These are phyloP conservation scores for Laetiporus sulphureus DNA, from an alignment of 1,284 basidiomycete species.

Conservation along the genomic window DNA sequence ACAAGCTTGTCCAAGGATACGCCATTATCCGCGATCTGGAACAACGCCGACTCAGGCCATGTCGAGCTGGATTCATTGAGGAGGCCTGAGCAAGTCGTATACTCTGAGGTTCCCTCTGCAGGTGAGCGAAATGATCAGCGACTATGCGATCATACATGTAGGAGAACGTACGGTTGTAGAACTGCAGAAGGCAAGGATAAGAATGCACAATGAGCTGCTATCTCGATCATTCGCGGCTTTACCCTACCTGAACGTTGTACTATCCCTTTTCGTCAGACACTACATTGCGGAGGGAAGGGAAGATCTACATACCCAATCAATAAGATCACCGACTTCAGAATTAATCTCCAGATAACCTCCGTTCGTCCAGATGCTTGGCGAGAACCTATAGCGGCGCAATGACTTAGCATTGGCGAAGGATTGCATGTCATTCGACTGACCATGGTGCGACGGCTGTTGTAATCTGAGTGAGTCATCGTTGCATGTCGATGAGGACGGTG, in stretches of 20 bases:
- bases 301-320: constrained; percentile 30
- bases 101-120: constrained; percentile 48
- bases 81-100: constrained; percentile 50
- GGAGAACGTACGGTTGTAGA: constrained; percentile 52
- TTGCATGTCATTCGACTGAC: constrained; percentile 16
- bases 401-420: neutral
- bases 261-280: no score
- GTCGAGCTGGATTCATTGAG: constrained; percentile 43
- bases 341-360: constrained; percentile 61
- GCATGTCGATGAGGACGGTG: neutral
- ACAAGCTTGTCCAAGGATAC: constrained; percentile 43
- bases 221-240: neutral
- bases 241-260: constrained; percentile 41
- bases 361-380: constrained; percentile 41
- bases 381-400: constrained; percentile 34
- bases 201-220: neutral
- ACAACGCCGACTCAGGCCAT: constrained; percentile 46
- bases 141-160: neutral
- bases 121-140: neutral
- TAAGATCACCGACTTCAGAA: constrained; percentile 41
- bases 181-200: constrained; percentile 28
- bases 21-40: constrained; percentile 56
- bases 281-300: no score
- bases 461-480: no score
- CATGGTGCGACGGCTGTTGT: constrained; percentile 47